Conservation (phyloP, 805 yeast genomes). For the Starmerella bombi region DNA sequence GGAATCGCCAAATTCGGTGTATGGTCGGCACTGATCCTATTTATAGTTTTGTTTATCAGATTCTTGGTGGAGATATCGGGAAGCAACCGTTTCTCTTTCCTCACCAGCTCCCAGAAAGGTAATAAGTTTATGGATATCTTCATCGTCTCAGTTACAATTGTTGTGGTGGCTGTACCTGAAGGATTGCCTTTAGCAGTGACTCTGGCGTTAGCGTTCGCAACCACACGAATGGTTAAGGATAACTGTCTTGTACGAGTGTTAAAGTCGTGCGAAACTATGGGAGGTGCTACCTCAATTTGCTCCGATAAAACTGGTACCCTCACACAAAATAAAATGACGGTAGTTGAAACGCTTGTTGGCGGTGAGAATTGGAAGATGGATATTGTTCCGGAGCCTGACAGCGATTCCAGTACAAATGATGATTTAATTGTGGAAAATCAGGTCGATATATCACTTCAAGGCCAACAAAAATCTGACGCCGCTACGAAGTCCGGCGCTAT, state of each 20-base stretch:
- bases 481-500: no score
- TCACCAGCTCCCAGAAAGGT: constrained; percentile 63
- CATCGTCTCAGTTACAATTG: constrained; percentile 80
- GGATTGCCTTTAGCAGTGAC: constrained; percentile 97
- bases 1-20: constrained; percentile 93
- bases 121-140: constrained; percentile 69
- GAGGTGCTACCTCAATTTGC: constrained; percentile 93
- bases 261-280: constrained; percentile 95
- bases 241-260: constrained; percentile 90
- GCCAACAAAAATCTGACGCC: neutral
- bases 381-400: neutral
- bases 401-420: constrained; percentile 2
- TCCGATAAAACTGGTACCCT: constrained; percentile 96
- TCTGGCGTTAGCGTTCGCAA: constrained; percentile 90
- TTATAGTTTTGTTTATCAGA: constrained; percentile 63
- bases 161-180: constrained; percentile 98
- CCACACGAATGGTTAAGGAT: constrained; percentile 94
- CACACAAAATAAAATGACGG: constrained; percentile 87
- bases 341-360: constrained; percentile 61
- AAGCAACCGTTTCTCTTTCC: constrained; percentile 26
- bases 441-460: constrained; percentile 1
- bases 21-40: constrained; percentile 68
- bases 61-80: constrained; percentile 49
- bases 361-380: constrained; percentile 24
- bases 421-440: constrained; percentile 2